Evolutionary conservation across 2,329 filamentous ascomycete species (phyloP).

Genomic region (Pleurostoma richardsiae): DNA sequence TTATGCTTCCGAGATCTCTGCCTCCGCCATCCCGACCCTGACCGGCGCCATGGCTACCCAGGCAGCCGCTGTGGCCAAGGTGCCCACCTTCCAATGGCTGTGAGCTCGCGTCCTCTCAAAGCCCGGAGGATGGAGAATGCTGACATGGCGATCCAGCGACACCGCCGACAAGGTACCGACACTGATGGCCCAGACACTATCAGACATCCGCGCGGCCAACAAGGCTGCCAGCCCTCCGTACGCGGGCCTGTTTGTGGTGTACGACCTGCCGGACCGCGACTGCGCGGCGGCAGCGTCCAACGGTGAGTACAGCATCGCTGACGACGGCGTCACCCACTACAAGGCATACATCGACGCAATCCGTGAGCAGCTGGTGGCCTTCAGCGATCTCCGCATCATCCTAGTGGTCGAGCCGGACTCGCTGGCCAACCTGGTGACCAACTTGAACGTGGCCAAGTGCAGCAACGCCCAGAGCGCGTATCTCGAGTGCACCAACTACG

Average conservation of each 20-base stretch:
- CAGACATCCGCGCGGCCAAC: constrained; percentile 25
- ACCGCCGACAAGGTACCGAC: constrained; percentile 40
- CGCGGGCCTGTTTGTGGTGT: constrained; percentile 47
- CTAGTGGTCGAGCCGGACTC: constrained; percentile 52
- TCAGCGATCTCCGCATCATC: constrained; percentile 35
- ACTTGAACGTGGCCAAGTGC: constrained; percentile 46
- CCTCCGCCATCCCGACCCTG: constrained; percentile 56
- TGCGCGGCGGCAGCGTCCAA: constrained; percentile 53
- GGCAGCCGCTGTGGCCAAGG: constrained; percentile 44
- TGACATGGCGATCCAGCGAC: constrained; percentile 28
- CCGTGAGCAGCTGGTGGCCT: constrained; percentile 31
- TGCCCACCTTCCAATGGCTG: constrained; percentile 49
- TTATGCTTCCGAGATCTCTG: constrained; percentile 50
- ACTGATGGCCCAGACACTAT: constrained; percentile 37
- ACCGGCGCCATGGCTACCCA: constrained; percentile 48
- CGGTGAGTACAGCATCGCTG: constrained; percentile 46
- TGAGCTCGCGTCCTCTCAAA: constrained; percentile 20
- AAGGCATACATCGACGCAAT: constrained; percentile 50
- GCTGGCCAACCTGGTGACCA: constrained; percentile 55
- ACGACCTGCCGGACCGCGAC: constrained; percentile 54
- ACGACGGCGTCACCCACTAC: constrained; percentile 48
- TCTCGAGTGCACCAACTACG: constrained; percentile 43
- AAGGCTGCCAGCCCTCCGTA: constrained; percentile 29
- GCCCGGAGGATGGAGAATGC: background rate
- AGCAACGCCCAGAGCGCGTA: constrained; percentile 41